These are phyloP conservation scores for Fabrea salina DNA, from an alignment of 169 alveolate genomes.

Conservation along the genomic window DNA sequence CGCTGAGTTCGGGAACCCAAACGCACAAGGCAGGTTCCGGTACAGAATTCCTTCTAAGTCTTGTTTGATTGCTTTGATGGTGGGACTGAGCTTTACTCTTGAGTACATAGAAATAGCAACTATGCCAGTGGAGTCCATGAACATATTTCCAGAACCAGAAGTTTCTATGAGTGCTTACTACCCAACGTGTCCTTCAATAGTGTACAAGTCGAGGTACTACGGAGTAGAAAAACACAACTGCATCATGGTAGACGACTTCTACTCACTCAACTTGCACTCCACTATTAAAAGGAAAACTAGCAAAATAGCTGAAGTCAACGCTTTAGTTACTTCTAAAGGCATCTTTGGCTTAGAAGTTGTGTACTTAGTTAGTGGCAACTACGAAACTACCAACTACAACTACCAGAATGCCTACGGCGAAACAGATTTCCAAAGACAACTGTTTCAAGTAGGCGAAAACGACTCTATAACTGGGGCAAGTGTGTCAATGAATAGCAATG, in stretches of 20 bases:
- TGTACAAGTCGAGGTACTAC: background rate
- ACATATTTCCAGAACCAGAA: too few species aligned
- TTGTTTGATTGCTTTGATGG: background rate
- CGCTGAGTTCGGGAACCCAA: background rate
- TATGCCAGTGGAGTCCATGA: background rate
- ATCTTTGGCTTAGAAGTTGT: background rate
- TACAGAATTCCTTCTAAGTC: background rate
- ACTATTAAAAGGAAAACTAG: background rate
- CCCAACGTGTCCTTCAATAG: background rate
- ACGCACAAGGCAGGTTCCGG: background rate
- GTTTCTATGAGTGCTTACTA: background rate
- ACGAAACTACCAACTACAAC: background rate
- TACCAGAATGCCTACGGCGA: background rate
- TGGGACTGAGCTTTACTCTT: background rate
- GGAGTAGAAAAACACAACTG: background rate
- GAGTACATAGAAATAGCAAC: background rate
- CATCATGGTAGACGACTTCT: constrained; percentile 4
- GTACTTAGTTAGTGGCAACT: background rate
- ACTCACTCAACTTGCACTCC: background rate
- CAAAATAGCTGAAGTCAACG: background rate
- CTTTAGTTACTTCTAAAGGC: background rate
- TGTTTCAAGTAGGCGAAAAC: background rate
- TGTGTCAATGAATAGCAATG: background rate
- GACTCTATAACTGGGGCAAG: background rate
- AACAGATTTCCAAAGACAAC: background rate